Conservation (phyloP, 2,329 filamentous ascomycete species). For the Verticillium nubilum region DNA sequence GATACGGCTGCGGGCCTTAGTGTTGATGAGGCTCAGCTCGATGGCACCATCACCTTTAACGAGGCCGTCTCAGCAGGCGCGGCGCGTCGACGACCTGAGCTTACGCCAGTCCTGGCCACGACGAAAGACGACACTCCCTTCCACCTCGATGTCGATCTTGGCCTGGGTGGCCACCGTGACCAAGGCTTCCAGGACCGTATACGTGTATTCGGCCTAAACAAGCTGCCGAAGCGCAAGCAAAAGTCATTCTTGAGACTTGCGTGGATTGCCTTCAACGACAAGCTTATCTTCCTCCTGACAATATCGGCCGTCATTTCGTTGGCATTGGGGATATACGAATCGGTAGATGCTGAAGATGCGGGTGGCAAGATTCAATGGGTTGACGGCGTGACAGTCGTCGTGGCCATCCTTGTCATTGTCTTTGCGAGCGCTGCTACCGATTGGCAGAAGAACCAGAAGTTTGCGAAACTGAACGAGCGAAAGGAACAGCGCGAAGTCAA, state of each 20-base stretch:
- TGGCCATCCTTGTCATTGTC: constrained; percentile 71
- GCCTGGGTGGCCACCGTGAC: constrained; percentile 8
- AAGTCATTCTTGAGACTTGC: constrained; percentile 65
- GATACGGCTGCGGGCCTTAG: constrained; percentile 41
- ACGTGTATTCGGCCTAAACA: constrained; percentile 64
- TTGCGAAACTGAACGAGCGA: constrained; percentile 74
- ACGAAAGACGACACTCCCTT: constrained; percentile 19
- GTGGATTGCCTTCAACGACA: constrained; percentile 81
- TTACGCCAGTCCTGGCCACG: constrained; percentile 13
- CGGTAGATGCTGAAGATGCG: constrained; percentile 47
- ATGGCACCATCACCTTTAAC: constrained; percentile 40
- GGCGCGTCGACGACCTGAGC: constrained; percentile 20
- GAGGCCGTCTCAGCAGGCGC: constrained; percentile 38
- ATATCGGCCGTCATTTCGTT: constrained; percentile 69
- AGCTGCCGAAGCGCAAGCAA: constrained; percentile 61
- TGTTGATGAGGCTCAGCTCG: constrained; percentile 39
- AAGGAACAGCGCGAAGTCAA: constrained; percentile 73
- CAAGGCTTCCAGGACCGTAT: constrained; percentile 54
- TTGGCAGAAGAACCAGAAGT: constrained; percentile 77
- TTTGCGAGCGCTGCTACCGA: constrained; percentile 74
- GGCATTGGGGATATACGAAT: constrained; percentile 69
- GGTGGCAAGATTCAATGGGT: constrained; percentile 68
- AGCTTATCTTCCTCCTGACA: constrained; percentile 67
- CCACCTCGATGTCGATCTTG: constrained; percentile 13
- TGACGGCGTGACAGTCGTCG: constrained; percentile 73